Evolutionary conservation across 306 rosid species (phyloP).

Genomic region (Castanea mollissima): DNA sequence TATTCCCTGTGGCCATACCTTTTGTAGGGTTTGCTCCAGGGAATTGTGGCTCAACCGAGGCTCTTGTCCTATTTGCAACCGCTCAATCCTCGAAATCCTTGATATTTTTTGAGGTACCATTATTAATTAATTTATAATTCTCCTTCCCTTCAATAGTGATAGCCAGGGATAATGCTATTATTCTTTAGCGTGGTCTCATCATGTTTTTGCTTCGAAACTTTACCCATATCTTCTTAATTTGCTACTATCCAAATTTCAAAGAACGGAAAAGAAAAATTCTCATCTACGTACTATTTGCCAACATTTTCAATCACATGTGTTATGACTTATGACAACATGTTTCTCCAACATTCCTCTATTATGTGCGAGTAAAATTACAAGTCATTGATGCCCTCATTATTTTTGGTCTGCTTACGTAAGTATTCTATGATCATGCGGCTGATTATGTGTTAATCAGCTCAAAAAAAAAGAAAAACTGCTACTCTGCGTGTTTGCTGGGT

Average conservation of each 20-base stretch:
- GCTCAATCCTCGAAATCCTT: conserved; percentile 84
- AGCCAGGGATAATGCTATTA: too few species aligned
- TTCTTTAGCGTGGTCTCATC: too few species aligned
- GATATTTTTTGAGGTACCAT: conserved; percentile 58
- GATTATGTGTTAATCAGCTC: too few species aligned
- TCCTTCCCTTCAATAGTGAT: not conserved
- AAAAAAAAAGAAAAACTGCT: too few species aligned
- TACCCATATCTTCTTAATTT: too few species aligned
- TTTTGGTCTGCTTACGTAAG: not conserved
- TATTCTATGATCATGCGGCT: too few species aligned
- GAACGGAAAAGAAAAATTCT: too few species aligned
- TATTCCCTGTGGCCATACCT: conserved; percentile 97
- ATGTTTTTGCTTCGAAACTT: too few species aligned
- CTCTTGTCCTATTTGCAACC: conserved; percentile 89
- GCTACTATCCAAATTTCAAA: too few species aligned
- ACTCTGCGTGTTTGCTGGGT: too few species aligned
- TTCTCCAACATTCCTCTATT: not conserved
- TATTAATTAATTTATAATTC: too few species aligned
- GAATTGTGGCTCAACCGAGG: conserved; percentile 96
- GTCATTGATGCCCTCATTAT: not conserved
- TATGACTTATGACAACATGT: not conserved
- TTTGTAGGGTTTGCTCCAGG: conserved; percentile 90
- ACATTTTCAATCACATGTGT: not conserved
- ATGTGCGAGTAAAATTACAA: not conserved
- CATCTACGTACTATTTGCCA: not conserved